Evolutionary conservation across 2,329 filamentous ascomycete species (phyloP), one percentile per base, ranked within the genome.

Genomic region (Cercospora canescens): DNA sequence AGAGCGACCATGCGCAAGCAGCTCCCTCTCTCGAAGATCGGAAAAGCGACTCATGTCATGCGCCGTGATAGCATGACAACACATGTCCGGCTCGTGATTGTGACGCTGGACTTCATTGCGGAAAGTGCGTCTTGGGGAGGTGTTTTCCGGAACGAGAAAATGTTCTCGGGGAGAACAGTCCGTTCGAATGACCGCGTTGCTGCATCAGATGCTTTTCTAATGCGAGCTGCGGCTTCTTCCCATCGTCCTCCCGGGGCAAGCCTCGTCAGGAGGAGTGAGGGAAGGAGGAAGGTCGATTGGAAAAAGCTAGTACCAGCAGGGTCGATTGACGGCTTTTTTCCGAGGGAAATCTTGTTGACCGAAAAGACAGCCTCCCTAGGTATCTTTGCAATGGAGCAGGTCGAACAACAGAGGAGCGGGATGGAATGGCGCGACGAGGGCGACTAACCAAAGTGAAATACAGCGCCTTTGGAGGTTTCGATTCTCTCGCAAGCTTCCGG

Each of bases 381-480:
- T 75, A 72, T 75, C 72, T 69, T 70, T 71, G 73, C 75, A 74
- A 77, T 74, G 75, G 75, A 74, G 70, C 68, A 76, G 70, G 76
- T 71, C 74, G 32, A 75, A 69, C 69, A 67, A 69, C 68, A 78
- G 80, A 80, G 81, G 78, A 76, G 71, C 81, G 73, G 82, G 81
- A 79, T 79, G 79, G 74, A 37, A 77, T 70, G 76, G 77, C 76
- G 76, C 74, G 64, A 67, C 70, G 70, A 72, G 70, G 70, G 66
- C 69, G 69, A 72, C 70, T 72, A 67, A 72, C 69, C 69, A 68
- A 67, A 68, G 70, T 73, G 76, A 76, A 72, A 55, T 67, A 63
- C 75, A 75, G 59, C 73, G 66, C 75, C 71, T 72, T 73, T 56
- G 28, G 16, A 21, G 18, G 11, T 34, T 18, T 18, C 70, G 66